Evolutionary conservation across 306 rosid species (phyloP), one percentile per base, ranked within the genome.

Genomic region (Potentilla sterilis): DNA sequence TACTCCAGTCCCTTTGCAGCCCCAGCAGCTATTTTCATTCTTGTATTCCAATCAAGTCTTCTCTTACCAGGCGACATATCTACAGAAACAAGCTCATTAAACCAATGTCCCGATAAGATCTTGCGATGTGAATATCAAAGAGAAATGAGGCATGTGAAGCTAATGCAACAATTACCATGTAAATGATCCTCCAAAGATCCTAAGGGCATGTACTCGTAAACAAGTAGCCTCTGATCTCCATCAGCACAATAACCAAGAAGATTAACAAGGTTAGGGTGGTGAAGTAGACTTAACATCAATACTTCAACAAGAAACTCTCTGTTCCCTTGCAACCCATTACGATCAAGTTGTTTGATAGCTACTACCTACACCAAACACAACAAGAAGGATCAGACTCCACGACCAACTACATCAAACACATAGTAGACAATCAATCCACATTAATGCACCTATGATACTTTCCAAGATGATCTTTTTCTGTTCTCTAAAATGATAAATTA

Each of bases 181-280:
- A 95, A 85, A 86, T 95, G 98, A 75, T 90, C 97, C 77, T 92
- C 97, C 87, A 94, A 86, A 74, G 95, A 89, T 80, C 98, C 98
- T 65, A 94, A 81, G 28, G 96, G 80, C 98, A 94, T 94, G 76
- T 81, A 92, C 81, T 94, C 96, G 82, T 94, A 94, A 83, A 94
- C 90, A 63, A 94, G 88, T 78, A 94, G 97, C 93, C 98, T 90
- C 80, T 92, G 98, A 87, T 92, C 97, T 77, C 97, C 98, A 79
- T 92, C 98, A 78, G 93, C 97, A 80, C 98, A 94, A 81, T 94
- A 94, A 72, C 98, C 98, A 67, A 87, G 89, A 37, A 94, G 90
- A 80, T 92, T 92, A 78, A 92, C 98, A 67, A 94, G 96, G 86
- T 94, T 92, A 57, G 92, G 86, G 82, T 94, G 98, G 83, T 94